Conservation (phyloP, 352 stramenopile genomes). For the Phytophthora gonapodyides region DNA sequence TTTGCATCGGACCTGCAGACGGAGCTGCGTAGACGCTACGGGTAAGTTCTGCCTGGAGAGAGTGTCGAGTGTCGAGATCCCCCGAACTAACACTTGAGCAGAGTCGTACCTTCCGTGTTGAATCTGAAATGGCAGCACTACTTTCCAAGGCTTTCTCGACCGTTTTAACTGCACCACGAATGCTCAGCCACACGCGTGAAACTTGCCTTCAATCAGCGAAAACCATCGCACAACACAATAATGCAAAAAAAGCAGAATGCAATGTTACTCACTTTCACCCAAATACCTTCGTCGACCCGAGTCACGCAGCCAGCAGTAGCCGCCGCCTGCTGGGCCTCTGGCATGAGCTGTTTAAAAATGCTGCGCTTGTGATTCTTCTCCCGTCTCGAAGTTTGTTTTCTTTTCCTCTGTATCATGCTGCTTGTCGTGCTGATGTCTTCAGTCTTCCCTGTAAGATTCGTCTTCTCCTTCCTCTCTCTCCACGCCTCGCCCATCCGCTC, state of each 20-base stretch:
- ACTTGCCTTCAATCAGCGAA: slow-evolving; percentile 6
- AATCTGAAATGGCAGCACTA: slow-evolving; percentile 59
- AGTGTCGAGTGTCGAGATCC: neutral
- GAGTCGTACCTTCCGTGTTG: slow-evolving; percentile 54
- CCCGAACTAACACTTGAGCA: slow-evolving; percentile 17
- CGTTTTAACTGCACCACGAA: slow-evolving; percentile 15
- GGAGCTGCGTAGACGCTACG: slow-evolving; percentile 63
- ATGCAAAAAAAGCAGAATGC: slow-evolving; percentile 33
- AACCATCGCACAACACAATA: slow-evolving; percentile 22
- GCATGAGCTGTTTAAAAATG: slow-evolving; percentile 36
- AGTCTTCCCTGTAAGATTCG: slow-evolving; percentile 43
- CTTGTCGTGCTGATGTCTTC: slow-evolving; percentile 41
- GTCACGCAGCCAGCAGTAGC: slow-evolving; percentile 12
- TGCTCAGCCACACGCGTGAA: neutral
- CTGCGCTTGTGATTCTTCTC: slow-evolving; percentile 33
- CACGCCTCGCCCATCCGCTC: slow-evolving; percentile 15
- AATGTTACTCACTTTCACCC: slow-evolving; percentile 44
- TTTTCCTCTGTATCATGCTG: slow-evolving; percentile 36
- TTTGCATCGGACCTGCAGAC: slow-evolving; percentile 56
- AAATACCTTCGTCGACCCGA: slow-evolving; percentile 19
- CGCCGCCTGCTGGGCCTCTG: slow-evolving; percentile 20
- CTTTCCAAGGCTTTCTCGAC: slow-evolving; percentile 40
- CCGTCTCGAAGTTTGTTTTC: slow-evolving; percentile 30
- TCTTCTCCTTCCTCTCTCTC: slow-evolving; percentile 37
- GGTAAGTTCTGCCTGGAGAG: slow-evolving; percentile 31